Percentiles rank a stretch among this genome's conserved stretches.
Conservation (phyloP, 345 rosid species). For the Aquilaria malaccensis region DNA sequence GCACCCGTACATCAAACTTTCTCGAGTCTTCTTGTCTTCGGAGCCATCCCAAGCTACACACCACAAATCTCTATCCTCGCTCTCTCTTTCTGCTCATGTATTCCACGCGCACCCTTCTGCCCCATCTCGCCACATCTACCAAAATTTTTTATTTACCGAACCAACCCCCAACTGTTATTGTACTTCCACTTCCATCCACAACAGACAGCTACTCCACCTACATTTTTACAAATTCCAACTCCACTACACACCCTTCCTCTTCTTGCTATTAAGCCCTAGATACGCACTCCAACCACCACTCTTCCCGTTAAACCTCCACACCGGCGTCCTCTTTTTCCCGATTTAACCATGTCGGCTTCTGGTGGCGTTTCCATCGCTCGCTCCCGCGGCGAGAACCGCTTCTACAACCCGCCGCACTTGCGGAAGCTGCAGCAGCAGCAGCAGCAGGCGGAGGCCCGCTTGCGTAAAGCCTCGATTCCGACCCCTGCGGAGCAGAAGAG, state of each 20-base stretch:
- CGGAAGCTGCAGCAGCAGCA: conserved; percentile 37
- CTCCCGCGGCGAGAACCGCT: conserved; percentile 39
- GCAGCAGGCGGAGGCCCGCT: conserved; percentile 27
- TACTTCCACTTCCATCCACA: too few species aligned
- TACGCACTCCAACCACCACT: not conserved
- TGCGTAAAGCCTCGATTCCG: conserved; percentile 7
- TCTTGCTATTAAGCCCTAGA: conserved; percentile 16
- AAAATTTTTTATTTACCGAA: too few species aligned
- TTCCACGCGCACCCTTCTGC: not conserved
- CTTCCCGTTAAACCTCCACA: not conserved
- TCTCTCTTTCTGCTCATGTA: not conserved
- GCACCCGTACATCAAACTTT: not conserved
- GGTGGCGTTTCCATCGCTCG: conserved; percentile 35
- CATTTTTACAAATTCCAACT: not conserved
- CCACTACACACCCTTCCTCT: too few species aligned
- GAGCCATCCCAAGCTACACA: too few species aligned
- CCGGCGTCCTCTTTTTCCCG: not conserved
- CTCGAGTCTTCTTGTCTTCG: not conserved
- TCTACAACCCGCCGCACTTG: conserved; percentile 45
- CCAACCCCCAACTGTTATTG: too few species aligned
- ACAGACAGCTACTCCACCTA: too few species aligned
- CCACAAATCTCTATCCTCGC: not conserved
- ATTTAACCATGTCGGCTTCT: conserved; percentile 34
- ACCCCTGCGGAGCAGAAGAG: conserved; percentile 18
- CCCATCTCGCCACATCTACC: conserved; percentile 2